A percentile compares a stretch with the other conserved stretches of the same genome.
Conservation (phyloP, 345 rosid genomes). For the Euclidium syriacum region DNA sequence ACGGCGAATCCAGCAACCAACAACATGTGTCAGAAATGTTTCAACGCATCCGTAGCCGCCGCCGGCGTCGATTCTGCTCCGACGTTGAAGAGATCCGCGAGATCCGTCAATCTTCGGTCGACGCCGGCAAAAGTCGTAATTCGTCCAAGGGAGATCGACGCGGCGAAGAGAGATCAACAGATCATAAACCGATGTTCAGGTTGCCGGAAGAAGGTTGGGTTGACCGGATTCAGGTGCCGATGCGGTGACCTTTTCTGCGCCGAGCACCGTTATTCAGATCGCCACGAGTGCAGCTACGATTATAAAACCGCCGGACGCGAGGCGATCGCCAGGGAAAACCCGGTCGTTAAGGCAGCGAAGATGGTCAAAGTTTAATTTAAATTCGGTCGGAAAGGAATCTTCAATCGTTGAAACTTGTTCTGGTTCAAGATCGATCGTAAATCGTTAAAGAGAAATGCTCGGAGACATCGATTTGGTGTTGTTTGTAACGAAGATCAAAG, state of each 20-base stretch:
- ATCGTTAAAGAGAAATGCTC: conserved; percentile 16
- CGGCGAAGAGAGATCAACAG: conserved; percentile 37
- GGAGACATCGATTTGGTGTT: conserved; percentile 19
- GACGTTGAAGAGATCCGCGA: conserved; percentile 40
- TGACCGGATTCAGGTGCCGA: conserved; percentile 95
- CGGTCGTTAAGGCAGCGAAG: conserved; percentile 95
- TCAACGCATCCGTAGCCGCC: conserved; percentile 50
- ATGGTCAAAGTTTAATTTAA: conserved; percentile 66
- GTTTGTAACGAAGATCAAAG: conserved; percentile 21
- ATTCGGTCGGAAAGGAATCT: neutral
- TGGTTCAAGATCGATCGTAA: conserved; percentile 26
- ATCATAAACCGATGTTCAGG: conserved; percentile 87
- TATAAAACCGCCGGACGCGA: conserved; percentile 90
- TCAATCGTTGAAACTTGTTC: conserved; percentile 12
- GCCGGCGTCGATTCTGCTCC: conserved; percentile 29
- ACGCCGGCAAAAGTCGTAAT: conserved; percentile 22
- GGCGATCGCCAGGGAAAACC: conserved; percentile 88
- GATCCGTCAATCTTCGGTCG: conserved; percentile 47
- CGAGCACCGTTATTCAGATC: conserved; percentile 94
- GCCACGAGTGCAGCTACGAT: conserved; percentile 91
- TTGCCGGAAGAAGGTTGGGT: conserved; percentile 76
- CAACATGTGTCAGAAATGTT: conserved; percentile 97
- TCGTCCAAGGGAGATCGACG: conserved; percentile 20
- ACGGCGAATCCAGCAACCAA: conserved; percentile 87
- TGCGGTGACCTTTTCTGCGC: conserved; percentile 92